Evolutionary conservation across 441 rosid species (phyloP).

Genomic region (Omphalea diandra): DNA sequence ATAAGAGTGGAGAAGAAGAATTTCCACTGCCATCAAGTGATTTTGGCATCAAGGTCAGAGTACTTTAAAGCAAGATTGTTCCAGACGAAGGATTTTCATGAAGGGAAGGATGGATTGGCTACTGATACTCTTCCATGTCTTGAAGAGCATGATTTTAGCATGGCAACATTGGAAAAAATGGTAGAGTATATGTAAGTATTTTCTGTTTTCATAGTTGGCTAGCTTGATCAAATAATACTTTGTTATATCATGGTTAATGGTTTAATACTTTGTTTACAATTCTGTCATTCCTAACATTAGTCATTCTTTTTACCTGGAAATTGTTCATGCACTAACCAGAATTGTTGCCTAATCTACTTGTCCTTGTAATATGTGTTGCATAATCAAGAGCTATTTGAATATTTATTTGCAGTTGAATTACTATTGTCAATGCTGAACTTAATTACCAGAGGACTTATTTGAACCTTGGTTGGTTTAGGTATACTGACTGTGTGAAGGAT

Average conservation of each 20-base stretch:
- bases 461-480: conserved; percentile 55
- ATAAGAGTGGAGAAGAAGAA: conserved; percentile 62
- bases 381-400: conserved; percentile 14
- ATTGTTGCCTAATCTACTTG: conserved; percentile 8
- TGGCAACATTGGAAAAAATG: conserved; percentile 84
- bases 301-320: conserved; percentile 7
- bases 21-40: conserved; percentile 88
- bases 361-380: neutral
- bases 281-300: neutral
- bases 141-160: conserved; percentile 84
- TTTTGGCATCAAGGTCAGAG: conserved; percentile 94
- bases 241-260: neutral
- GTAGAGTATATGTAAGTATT: conserved; percentile 85
- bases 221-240: neutral
- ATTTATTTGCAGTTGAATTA: neutral
- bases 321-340: conserved; percentile 3
- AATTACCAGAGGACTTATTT: conserved; percentile 28
- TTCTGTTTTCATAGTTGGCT: conserved; percentile 1
- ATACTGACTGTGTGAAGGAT: conserved; percentile 86
- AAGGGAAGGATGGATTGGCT: conserved; percentile 47
- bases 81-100: conserved; percentile 69
- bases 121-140: conserved; percentile 57
- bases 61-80: conserved; percentile 86
- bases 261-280: conserved; percentile 11
- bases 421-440: neutral